Evolutionary conservation across 2,329 filamentous ascomycete species (phyloP).

Genomic region (Lachnum nothofagi): DNA sequence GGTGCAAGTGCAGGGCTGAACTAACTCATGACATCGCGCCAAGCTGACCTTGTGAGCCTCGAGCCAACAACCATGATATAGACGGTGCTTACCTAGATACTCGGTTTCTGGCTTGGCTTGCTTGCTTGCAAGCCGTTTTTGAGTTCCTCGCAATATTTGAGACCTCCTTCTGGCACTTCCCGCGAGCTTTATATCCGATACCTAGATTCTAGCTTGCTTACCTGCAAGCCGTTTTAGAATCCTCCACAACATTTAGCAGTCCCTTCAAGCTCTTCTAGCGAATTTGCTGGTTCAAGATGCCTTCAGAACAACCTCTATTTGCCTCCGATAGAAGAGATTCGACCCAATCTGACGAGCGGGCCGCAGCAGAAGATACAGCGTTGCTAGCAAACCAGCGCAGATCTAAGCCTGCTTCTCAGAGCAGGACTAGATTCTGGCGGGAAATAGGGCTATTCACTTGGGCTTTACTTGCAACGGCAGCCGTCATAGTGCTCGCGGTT

Average conservation of each 20-base stretch:
- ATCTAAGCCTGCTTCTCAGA: slow-evolving; percentile 23
- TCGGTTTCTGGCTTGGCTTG: too few species aligned
- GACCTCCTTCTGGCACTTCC: too few species aligned
- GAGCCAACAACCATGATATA: too few species aligned
- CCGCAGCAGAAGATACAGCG: slow-evolving; percentile 42
- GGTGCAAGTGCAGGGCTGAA: too few species aligned
- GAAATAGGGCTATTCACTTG: slow-evolving; percentile 75
- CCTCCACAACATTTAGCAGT: too few species aligned
- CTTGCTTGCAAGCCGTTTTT: too few species aligned
- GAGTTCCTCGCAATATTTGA: too few species aligned
- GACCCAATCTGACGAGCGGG: slow-evolving; percentile 49
- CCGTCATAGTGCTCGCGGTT: slow-evolving; percentile 76
- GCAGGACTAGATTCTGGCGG: slow-evolving; percentile 56
- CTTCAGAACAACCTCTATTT: slow-evolving; percentile 29
- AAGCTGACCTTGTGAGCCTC: neutral
- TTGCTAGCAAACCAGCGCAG: slow-evolving; percentile 31
- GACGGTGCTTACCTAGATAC: too few species aligned
- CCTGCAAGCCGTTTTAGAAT: too few species aligned
- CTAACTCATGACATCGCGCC: neutral
- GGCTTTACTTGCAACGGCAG: slow-evolving; percentile 74
- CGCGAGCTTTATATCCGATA: too few species aligned
- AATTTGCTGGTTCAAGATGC: slow-evolving; percentile 21
- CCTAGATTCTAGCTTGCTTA: too few species aligned
- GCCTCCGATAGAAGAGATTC: slow-evolving; percentile 42
- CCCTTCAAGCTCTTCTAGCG: too few species aligned